These are phyloP conservation scores for Monosporascus sp. DNA, from an alignment of 2,329 filamentous ascomycete genomes.

Conservation along the genomic window DNA sequence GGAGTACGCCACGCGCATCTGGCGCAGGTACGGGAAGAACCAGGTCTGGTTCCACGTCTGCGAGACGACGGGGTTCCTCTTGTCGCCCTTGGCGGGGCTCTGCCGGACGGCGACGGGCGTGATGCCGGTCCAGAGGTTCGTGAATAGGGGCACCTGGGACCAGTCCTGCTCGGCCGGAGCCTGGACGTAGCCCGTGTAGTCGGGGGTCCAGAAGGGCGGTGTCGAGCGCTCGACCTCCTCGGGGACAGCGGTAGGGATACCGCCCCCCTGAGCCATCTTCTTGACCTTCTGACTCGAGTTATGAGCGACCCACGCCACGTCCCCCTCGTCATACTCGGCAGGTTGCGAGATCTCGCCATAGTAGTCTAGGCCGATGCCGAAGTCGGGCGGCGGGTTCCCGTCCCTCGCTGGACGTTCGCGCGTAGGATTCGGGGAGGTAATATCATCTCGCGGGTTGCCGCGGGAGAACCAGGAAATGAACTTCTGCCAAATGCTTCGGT, in stretches of 20 bases:
- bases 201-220: slow-evolving; percentile 3
- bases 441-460: neutral
- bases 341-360: slow-evolving; percentile 1
- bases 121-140: slow-evolving; percentile 3
- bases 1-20: neutral
- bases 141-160: slow-evolving; percentile 2
- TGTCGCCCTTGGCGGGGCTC: neutral
- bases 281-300: neutral
- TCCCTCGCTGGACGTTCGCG: neutral
- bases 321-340: neutral
- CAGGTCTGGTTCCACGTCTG: slow-evolving; percentile 1
- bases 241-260: neutral
- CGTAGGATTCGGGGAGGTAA: neutral
- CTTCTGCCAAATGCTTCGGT: slow-evolving; percentile 1
- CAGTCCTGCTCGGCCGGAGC: neutral
- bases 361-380: slow-evolving; percentile 4
- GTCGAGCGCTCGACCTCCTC: neutral
- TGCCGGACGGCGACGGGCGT: neutral
- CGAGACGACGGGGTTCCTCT: neutral
- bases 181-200: slow-evolving; percentile 2
- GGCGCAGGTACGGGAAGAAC: slow-evolving; percentile 2
- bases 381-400: neutral
- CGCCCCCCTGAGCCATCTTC: neutral
- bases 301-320: slow-evolving; percentile 1
- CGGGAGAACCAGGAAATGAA: neutral